phyloP scores from a whole-genome alignment of 2,329 filamentous ascomycete species.

The Aspergillus clavatus region DNA sequence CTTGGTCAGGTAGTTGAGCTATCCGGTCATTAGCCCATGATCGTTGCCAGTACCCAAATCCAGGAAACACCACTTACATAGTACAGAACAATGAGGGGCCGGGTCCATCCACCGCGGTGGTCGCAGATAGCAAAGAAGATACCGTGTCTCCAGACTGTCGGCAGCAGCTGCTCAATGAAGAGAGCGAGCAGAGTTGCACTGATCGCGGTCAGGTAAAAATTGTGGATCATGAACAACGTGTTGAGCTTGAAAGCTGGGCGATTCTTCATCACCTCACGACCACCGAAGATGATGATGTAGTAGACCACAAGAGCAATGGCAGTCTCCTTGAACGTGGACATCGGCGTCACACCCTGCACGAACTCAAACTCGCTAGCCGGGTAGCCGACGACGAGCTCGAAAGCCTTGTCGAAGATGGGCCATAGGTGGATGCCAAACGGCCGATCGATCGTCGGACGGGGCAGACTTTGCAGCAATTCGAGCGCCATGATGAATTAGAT shows the following conservation, averaged over 20 bases:
- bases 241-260: constrained; percentile 81
- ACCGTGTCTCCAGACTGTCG: constrained; percentile 72
- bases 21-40: constrained; percentile 3
- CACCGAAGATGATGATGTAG: constrained; percentile 90
- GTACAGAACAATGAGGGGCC: constrained; percentile 88
- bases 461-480: constrained; percentile 47
- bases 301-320: constrained; percentile 77
- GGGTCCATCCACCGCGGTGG: constrained; percentile 80
- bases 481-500: constrained; percentile 41
- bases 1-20: constrained; percentile 98
- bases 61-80: constrained; percentile 62
- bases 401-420: constrained; percentile 90
- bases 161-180: constrained; percentile 86
- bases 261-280: constrained; percentile 86
- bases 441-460: constrained; percentile 77
- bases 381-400: constrained; percentile 71
- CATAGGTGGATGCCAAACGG: constrained; percentile 89
- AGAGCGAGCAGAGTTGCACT: constrained; percentile 74
- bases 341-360: constrained; percentile 71
- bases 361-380: constrained; percentile 83
- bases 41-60: neutral
- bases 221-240: constrained; percentile 89
- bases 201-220: constrained; percentile 86
- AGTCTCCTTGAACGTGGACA: constrained; percentile 85
- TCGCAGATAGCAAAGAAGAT: constrained; percentile 84